Evolutionary conservation across 441 rosid genomes (phyloP), one percentile per base, ranked within the genome.

Genomic region (Isatis lusitanica): DNA sequence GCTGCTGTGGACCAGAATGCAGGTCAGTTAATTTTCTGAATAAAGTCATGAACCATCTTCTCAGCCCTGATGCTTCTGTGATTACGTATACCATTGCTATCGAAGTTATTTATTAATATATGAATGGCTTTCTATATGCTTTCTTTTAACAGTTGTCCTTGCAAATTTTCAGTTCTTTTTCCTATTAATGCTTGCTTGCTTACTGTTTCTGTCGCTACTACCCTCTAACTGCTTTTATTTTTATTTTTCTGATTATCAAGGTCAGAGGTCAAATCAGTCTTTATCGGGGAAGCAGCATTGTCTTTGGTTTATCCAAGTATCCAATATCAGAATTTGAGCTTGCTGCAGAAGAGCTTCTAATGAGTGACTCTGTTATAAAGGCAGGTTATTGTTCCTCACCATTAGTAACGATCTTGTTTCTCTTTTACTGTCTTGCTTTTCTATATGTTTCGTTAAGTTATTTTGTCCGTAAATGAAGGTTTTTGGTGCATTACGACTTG

Each of bases 241-340:
- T 16, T 71, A 53, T 64, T 46, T 68, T 44, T 76, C 63, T 79
- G 58, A 66, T 59, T 83, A 55, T 82, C 72, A 83, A 96, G 99
- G 98, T 96, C 62, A 89, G 97, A 85, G 99, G 98, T 79, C 97
- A 96, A 81, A 87, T 96, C 67, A 90, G 97, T 71, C 83, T 89
- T 61, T 91, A 91, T 74, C 78, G 89, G 65, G 97, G 97, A 79
- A 91, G 97, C 80, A 84, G 86, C 83, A 90, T 96, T 68, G 85
- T 83, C 71, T 96, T 96, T 82, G 99, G 99, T 70, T 81, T 96
- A 85, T 86, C 93, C 58, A 84, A 79, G n/a, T 93, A 70, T 78
- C 97, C 99, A 68, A 85, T 93, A 57, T 96, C 99, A 75, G 99
- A 96, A 84, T 96, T 96, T 88, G 99, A 96, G 83, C 97, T 96